Evolutionary conservation across 2,329 filamentous ascomycete genomes (phyloP), one percentile per base, ranked within the genome.

Genomic region (Trichoderma pleuroti): DNA sequence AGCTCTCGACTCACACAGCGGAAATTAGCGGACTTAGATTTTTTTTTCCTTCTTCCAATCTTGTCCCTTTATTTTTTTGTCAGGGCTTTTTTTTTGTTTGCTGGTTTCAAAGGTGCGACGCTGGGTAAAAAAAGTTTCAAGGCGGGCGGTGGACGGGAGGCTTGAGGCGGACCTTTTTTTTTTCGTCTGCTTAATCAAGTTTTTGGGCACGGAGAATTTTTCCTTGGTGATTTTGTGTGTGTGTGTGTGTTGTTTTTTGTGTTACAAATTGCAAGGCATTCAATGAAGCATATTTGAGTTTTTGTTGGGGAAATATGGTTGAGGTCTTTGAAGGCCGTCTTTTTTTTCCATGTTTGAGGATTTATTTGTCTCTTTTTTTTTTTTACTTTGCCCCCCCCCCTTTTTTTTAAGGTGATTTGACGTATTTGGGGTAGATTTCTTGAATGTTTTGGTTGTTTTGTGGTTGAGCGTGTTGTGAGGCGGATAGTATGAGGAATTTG

Each of bases 1-100:
- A 21, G 68, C 68, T 42, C 16, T 32, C n/a, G 30, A 26, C 28
- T 52, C 56, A 68, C 56, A 52, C 21, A 34, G 66, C 66, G 28
- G 56, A 68, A 61, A 68, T 12, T 18, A 61, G 66, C 66, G 56
- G 39, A 36, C 61, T 49, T 68, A 68, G 66, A 68, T 32, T 28
- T 18, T 49, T 5, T 28, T 28, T 28, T 28, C 26, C 5, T 28
- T 28, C 5, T 28, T 28, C 5, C 24, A 30, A 30, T 30, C 39
- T 65, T 21, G n/a, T 10, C 24, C 32, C n/a, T n/a, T n/a, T n/a
- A n/a, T n/a, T 30, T n/a, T 16, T 64, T 34, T 30, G 26, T 12
- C 26, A 12, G 21, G 21, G 34, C 16, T 32, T 24, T 36, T 57
- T 42, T 42, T 42, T 1, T 34, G 11, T 34, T 11, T 34, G 21